phyloP scores from a whole-genome alignment of 2,329 filamentous ascomycete genomes.

The Phaeosphaeriaceae sp. region DNA sequence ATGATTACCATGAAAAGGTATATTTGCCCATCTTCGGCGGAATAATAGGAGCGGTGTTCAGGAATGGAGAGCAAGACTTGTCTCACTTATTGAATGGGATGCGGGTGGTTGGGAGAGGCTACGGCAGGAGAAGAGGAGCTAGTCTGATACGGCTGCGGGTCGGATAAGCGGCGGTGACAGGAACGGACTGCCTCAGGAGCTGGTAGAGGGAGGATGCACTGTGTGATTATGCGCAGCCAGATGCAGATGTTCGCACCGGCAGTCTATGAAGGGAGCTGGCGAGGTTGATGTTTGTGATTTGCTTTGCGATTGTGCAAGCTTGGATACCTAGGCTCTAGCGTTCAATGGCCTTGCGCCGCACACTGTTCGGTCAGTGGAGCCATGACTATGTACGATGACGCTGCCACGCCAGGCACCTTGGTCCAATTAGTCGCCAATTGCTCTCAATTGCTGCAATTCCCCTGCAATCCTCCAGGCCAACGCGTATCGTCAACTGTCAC shows the following conservation, averaged over 20 bases:
- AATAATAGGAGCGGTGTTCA: constrained; percentile 20
- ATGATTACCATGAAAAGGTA: constrained; percentile 73
- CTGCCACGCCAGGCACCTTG: constrained; percentile 14
- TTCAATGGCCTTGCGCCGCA: constrained; percentile 16
- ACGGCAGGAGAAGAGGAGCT: constrained; percentile 34
- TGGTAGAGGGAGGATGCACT: constrained; percentile 15
- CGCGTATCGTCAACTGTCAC: constrained; percentile 19
- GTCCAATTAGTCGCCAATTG: constrained; percentile 12
- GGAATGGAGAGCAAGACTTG: constrained; percentile 35
- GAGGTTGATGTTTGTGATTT: constrained; percentile 18
- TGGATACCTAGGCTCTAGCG: constrained; percentile 15
- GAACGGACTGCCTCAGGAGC: background rate
- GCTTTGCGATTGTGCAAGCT: constrained; percentile 14
- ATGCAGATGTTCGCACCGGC: constrained; percentile 17
- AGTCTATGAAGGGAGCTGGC: background rate
- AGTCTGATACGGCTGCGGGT: constrained; percentile 35
- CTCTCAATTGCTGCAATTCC: constrained; percentile 25
- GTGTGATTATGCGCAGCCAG: constrained; percentile 19
- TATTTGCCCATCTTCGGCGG: constrained; percentile 67
- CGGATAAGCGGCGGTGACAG: constrained; percentile 26
- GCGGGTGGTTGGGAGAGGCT: constrained; percentile 24
- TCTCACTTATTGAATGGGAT: constrained; percentile 23
- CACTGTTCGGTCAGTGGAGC: constrained; percentile 10
- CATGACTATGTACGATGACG: constrained; percentile 29
- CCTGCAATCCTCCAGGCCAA: constrained; percentile 1